phyloP scores from a whole-genome alignment of 2,329 filamentous ascomycete species.

The Scedosporium dehoogii region DNA sequence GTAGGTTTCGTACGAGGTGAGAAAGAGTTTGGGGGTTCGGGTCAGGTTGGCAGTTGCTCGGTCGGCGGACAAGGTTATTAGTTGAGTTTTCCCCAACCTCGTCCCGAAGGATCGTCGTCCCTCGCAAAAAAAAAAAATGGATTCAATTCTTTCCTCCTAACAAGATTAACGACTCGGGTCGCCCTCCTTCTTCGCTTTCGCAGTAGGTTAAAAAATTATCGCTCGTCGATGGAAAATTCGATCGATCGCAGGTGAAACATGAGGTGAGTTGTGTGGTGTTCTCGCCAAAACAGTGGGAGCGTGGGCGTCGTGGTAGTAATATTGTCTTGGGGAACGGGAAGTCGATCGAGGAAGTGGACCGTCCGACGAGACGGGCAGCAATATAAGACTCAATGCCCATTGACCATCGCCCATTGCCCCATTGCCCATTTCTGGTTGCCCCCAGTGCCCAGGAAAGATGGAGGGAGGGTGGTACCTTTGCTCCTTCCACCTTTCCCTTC shows the following conservation, averaged over 20 bases:
- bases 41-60: background rate
- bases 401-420: no score
- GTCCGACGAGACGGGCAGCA: background rate
- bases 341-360: background rate
- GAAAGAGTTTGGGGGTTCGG: background rate
- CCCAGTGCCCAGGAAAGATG: no score
- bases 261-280: background rate
- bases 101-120: background rate
- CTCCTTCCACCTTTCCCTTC: background rate
- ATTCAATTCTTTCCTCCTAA: background rate
- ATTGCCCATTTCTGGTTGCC: no score
- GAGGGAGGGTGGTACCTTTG: background rate
- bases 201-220: background rate
- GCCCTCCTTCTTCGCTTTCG: background rate
- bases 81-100: slow-evolving; percentile 1
- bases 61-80: background rate
- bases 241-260: background rate
- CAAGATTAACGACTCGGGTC: background rate
- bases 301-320: background rate
- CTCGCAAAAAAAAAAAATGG: background rate
- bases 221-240: background rate
- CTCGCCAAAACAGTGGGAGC: background rate
- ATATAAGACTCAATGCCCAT: slow-evolving; percentile 4
- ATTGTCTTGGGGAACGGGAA: background rate
- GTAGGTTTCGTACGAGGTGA: background rate